Conservation (phyloP, 2,329 filamentous ascomycete species). For the Penicillium sp. region DNA sequence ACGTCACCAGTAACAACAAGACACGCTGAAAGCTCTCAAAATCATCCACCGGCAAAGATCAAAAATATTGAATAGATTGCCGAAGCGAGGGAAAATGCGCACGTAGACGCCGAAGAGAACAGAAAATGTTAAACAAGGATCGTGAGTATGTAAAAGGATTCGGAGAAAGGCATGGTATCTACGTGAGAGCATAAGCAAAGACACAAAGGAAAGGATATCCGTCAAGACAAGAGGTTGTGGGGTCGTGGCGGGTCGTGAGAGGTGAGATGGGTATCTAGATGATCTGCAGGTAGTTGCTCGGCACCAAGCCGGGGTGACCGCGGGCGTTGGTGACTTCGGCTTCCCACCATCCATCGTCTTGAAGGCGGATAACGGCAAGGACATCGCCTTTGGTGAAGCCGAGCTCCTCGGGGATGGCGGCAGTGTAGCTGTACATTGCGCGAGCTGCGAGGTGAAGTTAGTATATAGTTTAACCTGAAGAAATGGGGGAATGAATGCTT, state of each 20-base stretch:
- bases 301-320: constrained; percentile 57
- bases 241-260: constrained; percentile 29
- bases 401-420: constrained; percentile 92
- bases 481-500: constrained; percentile 46
- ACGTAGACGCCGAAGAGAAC: constrained; percentile 7
- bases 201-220: constrained; percentile 11
- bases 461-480: background rate
- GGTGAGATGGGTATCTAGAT: constrained; percentile 41
- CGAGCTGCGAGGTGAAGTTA: constrained; percentile 61
- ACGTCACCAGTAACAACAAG: constrained; percentile 2
- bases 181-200: constrained; percentile 17
- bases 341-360: constrained; percentile 99
- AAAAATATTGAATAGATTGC: constrained; percentile 10
- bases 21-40: constrained; percentile 17
- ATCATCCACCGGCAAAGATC: constrained; percentile 6
- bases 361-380: constrained; percentile 80
- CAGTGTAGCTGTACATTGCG: constrained; percentile 89
- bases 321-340: constrained; percentile 72
- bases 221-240: constrained; percentile 19
- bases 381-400: constrained; percentile 91
- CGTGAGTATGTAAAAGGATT: constrained; percentile 21
- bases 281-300: constrained; percentile 65
- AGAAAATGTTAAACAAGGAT: constrained; percentile 13
- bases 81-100: constrained; percentile 8
- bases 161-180: constrained; percentile 20